These are phyloP conservation scores for Talaromyces pinophilus DNA, from an alignment of 2,329 filamentous ascomycete species.

Conservation along the genomic window DNA sequence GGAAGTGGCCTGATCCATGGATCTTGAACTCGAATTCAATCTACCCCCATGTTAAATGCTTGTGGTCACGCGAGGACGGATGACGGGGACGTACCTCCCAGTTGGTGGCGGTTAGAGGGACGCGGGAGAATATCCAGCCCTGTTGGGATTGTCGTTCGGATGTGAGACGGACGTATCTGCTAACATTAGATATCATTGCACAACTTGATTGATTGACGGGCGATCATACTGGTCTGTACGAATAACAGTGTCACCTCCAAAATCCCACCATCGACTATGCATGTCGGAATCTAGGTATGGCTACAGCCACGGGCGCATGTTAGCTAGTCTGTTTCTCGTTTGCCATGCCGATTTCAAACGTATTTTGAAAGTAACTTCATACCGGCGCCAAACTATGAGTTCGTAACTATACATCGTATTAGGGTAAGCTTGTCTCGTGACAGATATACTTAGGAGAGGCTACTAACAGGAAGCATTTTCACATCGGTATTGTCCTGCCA, in stretches of 20 bases:
- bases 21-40: constrained; percentile 96
- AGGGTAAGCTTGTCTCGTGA: constrained; percentile 6
- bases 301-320: constrained; percentile 48
- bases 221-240: constrained; percentile 59
- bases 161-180: constrained; percentile 86
- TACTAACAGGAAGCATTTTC: constrained; percentile 65
- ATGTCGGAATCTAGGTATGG: constrained; percentile 98
- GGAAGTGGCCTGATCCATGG: constrained; percentile 81
- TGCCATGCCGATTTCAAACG: neutral
- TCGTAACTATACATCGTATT: constrained; percentile 61
- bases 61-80: neutral
- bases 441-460: neutral
- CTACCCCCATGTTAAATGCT: constrained; percentile 37
- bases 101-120: constrained; percentile 94
- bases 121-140: constrained; percentile 91
- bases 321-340: neutral
- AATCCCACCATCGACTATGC: constrained; percentile 98
- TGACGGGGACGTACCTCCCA: constrained; percentile 66
- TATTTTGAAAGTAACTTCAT: constrained; percentile 43
- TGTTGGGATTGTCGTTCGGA: constrained; percentile 86
- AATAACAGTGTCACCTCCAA: constrained; percentile 91
- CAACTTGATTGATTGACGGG: neutral
- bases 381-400: constrained; percentile 83
- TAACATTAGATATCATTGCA: neutral
- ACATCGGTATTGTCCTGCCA: constrained; percentile 57